Base-by-base conservation (phyloP, 768 basidiomycete genomes). In the Russula compacta region DNA sequence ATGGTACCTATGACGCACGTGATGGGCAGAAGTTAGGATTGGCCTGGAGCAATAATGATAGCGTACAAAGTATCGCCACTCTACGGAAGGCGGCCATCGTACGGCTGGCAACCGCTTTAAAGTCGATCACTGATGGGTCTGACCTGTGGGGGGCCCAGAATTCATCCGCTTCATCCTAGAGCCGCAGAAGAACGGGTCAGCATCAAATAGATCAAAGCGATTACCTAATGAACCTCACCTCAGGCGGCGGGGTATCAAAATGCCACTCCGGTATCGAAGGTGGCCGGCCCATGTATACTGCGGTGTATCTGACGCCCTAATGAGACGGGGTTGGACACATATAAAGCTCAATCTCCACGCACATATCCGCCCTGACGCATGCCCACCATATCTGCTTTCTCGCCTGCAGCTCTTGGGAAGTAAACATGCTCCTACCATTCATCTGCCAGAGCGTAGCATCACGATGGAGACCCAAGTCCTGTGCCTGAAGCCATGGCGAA, bases 311-410 rank as follows among this genome's bases (percentile, higher is more conserved):
- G 60, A 63, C 54, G 51, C 51, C 53, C 24, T 29, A 55, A 43
- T 46, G 39, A 62, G 58, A 53, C 57, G 57, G 40, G 44, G 24
- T 35, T 21, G 40, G 29, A 42, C 24, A 53, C 19, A 52, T 44
- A 61, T n/a, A 56, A 36, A 48, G 38, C 24, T 21, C 48, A 35
- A 35, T 14, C 40, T 39, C 32, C 40, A 58, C 79, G 36, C 64
- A 88, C 87, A 85, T 81, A 67, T 92, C 87, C 46, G 82, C 81
- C 46, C 85, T 73, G 66, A 81, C 80, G 68, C 87, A 90, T 15
- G 79, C 77, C 86, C 87, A 89, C 89, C 89, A 92, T 46, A 89
- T 85, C 65, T 88, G 86, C 53, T 83, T 81, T 63, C 89, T 79
- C 5, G 78, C 81, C 70, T 89, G 86, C 33, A 80, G 83, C 70